These are phyloP conservation scores for Microthlaspi erraticum DNA, from an alignment of 345 rosid genomes.

Conservation along the genomic window DNA sequence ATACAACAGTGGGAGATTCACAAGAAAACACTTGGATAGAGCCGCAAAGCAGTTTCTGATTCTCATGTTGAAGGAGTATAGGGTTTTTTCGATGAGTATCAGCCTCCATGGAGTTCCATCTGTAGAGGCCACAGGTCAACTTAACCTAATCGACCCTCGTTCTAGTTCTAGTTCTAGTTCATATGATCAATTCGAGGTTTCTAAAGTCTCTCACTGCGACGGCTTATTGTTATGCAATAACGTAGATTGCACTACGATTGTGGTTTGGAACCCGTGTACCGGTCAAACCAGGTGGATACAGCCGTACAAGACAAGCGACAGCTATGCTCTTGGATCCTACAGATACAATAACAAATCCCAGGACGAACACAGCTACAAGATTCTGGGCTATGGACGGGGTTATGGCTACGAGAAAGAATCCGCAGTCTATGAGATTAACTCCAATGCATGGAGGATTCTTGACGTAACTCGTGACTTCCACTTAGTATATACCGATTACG, in stretches of 20 bases:
- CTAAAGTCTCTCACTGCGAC: neutral
- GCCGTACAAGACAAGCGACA: neutral
- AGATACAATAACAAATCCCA: too few species aligned
- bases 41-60: neutral
- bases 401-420: rapidly evolving
- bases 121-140: neutral
- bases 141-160: neutral
- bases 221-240: slow-evolving; percentile 1
- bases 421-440: neutral
- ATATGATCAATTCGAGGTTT: neutral
- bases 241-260: neutral
- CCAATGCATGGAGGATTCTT: slow-evolving; percentile 1
- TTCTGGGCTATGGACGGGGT: neutral
- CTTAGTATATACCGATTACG: rapidly evolving
- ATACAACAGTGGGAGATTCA: neutral
- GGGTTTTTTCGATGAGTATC: neutral
- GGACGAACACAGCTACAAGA: slow-evolving; percentile 4
- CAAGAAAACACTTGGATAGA: neutral
- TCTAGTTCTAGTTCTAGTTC: too few species aligned
- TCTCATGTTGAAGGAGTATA: neutral
- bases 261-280: slow-evolving; percentile 16
- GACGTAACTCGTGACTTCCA: neutral
- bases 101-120: neutral
- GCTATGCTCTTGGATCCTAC: neutral
- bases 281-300: slow-evolving; percentile 9